Evolutionary conservation across 2,329 filamentous ascomycete genomes (phyloP).

Genomic region (Fusarium lateritium): DNA sequence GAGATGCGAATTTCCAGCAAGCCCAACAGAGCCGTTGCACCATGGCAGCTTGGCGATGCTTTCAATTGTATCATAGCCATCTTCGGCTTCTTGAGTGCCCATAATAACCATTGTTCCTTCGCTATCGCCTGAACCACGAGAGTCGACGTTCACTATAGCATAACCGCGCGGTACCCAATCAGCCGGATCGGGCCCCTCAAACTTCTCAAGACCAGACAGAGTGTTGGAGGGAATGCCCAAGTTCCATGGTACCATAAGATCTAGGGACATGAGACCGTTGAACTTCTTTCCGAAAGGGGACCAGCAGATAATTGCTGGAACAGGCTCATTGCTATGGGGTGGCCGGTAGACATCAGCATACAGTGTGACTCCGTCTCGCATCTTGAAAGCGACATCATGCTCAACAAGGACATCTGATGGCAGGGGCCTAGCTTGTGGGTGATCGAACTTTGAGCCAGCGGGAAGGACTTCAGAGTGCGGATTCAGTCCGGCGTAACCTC

Average conservation of each 20-base stretch:
- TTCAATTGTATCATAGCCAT: conserved; percentile 12
- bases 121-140: conserved; percentile 7
- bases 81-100: conserved; percentile 17
- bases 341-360: conserved; percentile 23
- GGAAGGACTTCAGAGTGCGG: conserved; percentile 18
- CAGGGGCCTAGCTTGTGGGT: background rate
- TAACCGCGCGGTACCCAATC: conserved; percentile 26
- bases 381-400: conserved; percentile 19
- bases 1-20: conserved; percentile 19
- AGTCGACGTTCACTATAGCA: conserved; percentile 18
- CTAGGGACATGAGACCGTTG: conserved; percentile 6
- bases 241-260: conserved; percentile 17
- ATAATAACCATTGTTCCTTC: conserved; percentile 21
- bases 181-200: conserved; percentile 17
- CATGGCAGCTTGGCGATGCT: conserved; percentile 1
- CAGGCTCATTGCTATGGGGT: background rate
- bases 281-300: conserved; percentile 28
- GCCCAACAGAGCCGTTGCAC: background rate
- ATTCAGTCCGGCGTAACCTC: conserved; percentile 10
- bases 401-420: conserved; percentile 11
- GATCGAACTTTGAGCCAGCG: conserved; percentile 11
- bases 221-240: conserved; percentile 1
- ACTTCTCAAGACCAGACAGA: conserved; percentile 8
- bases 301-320: conserved; percentile 21
- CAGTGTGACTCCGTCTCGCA: conserved; percentile 3